These are phyloP conservation scores for Brassica hybrid DNA, from an alignment of 441 rosid genomes.

Conservation along the genomic window DNA sequence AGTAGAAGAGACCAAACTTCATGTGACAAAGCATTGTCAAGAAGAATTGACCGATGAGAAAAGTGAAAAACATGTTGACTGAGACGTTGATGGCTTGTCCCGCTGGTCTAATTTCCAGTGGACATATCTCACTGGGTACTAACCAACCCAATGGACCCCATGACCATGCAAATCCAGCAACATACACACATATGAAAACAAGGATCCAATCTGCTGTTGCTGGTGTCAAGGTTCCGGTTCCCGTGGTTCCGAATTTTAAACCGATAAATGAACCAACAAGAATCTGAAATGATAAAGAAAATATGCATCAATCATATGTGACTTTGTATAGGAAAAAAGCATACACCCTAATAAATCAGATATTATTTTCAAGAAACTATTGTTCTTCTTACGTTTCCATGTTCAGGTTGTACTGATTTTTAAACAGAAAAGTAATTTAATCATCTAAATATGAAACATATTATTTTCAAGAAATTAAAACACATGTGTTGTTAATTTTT, in stretches of 20 bases:
- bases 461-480: no score
- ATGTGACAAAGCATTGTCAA: slow-evolving; percentile 56
- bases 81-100: slow-evolving; percentile 53
- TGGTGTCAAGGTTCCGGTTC: slow-evolving; percentile 46
- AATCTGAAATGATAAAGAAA: slow-evolving; percentile 18
- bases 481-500: no score
- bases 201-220: slow-evolving; percentile 46
- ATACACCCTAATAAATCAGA: no score
- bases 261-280: slow-evolving; percentile 42
- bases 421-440: no score
- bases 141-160: slow-evolving; percentile 83
- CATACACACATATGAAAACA: slow-evolving; percentile 53
- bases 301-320: neutral
- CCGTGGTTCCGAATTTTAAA: slow-evolving; percentile 43
- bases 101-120: slow-evolving; percentile 50
- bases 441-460: no score
- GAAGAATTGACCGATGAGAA: slow-evolving; percentile 48
- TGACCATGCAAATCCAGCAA: slow-evolving; percentile 76
- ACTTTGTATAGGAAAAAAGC: neutral
- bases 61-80: slow-evolving; percentile 55
- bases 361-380: no score
- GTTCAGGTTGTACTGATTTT: no score
- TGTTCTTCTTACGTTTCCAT: no score
- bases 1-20: slow-evolving; percentile 55
- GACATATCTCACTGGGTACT: slow-evolving; percentile 54